phyloP scores from a whole-genome alignment of 345 rosid genomes.

The Stellera chamaejasme region DNA sequence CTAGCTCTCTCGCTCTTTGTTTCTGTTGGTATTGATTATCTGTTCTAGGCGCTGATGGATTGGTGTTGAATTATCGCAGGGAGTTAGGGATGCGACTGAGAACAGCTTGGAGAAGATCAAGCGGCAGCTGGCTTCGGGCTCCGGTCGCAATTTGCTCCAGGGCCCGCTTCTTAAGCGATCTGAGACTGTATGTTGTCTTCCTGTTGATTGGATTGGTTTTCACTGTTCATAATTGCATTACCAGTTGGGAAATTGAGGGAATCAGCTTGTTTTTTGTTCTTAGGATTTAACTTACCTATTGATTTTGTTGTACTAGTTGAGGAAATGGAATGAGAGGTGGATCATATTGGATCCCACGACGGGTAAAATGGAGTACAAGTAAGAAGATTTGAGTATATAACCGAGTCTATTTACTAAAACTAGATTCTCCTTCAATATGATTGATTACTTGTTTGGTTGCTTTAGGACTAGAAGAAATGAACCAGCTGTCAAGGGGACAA shows the following conservation, averaged over 20 bases:
- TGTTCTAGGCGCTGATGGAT: not conserved
- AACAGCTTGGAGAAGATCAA: conserved; percentile 95
- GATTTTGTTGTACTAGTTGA: conserved; percentile 37
- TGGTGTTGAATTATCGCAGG: conserved; percentile 27
- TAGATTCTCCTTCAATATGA: too few relatives aligned
- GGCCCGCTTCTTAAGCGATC: conserved; percentile 99
- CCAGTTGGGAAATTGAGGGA: not conserved
- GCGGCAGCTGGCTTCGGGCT: conserved; percentile 89
- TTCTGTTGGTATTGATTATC: conserved; percentile 1
- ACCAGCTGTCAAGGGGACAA: conserved; percentile 75
- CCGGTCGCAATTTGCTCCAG: conserved; percentile 80
- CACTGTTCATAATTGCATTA: not conserved
- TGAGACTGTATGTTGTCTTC: conserved; percentile 56
- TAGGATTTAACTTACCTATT: not conserved
- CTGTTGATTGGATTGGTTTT: not conserved
- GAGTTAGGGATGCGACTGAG: conserved; percentile 47
- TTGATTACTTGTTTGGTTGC: conserved; percentile 11
- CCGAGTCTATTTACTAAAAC: too few relatives aligned
- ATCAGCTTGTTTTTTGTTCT: not conserved
- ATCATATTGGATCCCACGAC: conserved; percentile 93
- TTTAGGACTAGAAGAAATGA: conserved; percentile 84
- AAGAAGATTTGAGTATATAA: too few relatives aligned
- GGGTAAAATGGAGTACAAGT: conserved; percentile 69
- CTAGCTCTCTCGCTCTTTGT: conserved; percentile 8
- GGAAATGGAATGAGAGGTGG: conserved; percentile 99